Base-by-base conservation (phyloP, 352 stramenopile genomes). In the Pythium rishiriense region DNA sequence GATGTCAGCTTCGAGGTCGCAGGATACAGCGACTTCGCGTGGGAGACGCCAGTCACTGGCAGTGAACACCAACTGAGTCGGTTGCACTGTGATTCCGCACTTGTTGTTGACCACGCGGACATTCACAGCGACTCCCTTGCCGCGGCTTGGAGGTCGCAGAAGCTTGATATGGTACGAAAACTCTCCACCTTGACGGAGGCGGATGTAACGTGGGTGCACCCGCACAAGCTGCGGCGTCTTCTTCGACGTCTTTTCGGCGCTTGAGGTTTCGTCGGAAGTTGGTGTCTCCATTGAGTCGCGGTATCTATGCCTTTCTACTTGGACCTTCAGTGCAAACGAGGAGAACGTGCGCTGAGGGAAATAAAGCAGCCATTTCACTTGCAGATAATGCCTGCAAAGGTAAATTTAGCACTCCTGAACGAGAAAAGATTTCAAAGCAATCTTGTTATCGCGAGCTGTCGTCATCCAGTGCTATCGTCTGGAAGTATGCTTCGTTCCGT, bases 61-160 rank as follows among this genome's bases (percentile, higher is more conserved):
- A 1, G 78, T 88, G 25, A 90, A 71, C 14, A 87, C 56, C 42
- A 90, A 54, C 28, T 86, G 76, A 17, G 69, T 50, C 31, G 79
- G 74, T 4, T 73, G 74, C 21, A 73, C 74, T 3, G 68, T 79
- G 61, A 89, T 79, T 22, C 80, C 83, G 35, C 50, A 79, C 41
- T 89, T 85, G 72, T 83, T 87, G 66, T 78, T 86, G 54, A 87
- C 74, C 17, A 90, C 73, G 10, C 70, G 74, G 1, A 92, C 75
- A 22, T 87, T 76, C 25, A 90, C 85, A 10, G 76, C 87, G 47
- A 92, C 74, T 1, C 57, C 70, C 68, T 87, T 82, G 4, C 71
- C 71, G 55, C 76, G 84, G n/a, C 66, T 76, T 19, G 81, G 81
- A 7, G 78, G 71, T 10, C 79, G 70, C 14, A 55, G 62, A 19